Evolutionary conservation across 1,284 basidiomycete genomes (phyloP).

Genomic region (Microbotryum intermedium): DNA sequence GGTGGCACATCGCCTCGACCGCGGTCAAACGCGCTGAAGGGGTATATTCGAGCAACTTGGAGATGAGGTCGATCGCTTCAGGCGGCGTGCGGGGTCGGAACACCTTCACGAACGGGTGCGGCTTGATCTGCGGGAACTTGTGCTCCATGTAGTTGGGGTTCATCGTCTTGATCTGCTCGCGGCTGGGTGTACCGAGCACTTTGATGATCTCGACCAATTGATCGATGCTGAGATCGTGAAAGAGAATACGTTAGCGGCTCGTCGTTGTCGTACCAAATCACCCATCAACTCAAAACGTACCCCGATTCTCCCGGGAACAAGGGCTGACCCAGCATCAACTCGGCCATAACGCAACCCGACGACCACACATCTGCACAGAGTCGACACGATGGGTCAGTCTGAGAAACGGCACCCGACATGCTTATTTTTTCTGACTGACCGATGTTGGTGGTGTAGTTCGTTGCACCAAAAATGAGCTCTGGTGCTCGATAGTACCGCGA

Average conservation of each 20-base stretch:
- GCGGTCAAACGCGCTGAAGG: conserved; percentile 84
- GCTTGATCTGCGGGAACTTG: conserved; percentile 98
- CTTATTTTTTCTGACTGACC: conserved; percentile 49
- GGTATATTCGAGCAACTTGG: conserved; percentile 93
- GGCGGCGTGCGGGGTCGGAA: conserved; percentile 95
- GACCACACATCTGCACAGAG: conserved; percentile 85
- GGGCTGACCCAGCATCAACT: conserved; percentile 97
- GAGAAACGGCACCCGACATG: neutral
- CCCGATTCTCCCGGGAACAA: conserved; percentile 98
- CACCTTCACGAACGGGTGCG: conserved; percentile 55
- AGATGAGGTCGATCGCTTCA: conserved; percentile 93
- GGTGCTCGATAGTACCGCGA: conserved; percentile 99
- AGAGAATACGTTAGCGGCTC: conserved; percentile 50
- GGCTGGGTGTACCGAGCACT: conserved; percentile 92
- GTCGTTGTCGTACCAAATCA: neutral
- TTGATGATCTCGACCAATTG: conserved; percentile 99
- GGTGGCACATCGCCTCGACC: conserved; percentile 77
- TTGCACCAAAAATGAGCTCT: conserved; percentile 98
- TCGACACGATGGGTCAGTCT: neutral
- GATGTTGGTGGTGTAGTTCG: conserved; percentile 99
- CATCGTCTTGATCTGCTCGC: conserved; percentile 99
- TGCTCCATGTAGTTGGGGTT: conserved; percentile 99
- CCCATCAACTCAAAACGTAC: neutral
- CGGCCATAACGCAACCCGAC: conserved; percentile 99
- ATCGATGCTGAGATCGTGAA: conserved; percentile 98